Conservation (phyloP, 1,139 yeast genomes). For the Candida dubliniensis region DNA sequence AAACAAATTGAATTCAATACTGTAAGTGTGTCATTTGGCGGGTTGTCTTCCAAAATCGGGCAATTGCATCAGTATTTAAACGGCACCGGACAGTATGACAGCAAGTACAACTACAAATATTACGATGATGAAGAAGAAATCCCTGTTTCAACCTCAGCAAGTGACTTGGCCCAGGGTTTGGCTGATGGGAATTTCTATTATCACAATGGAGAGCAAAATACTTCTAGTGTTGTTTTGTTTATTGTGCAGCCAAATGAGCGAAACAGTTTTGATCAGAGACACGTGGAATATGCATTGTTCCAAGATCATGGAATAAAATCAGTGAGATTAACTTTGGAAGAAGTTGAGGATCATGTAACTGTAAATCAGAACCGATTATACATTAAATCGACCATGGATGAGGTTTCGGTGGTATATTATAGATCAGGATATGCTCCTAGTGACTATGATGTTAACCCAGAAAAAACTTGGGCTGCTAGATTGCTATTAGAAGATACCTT, state of each 20-base stretch:
- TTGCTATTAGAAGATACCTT: conserved; percentile 64
- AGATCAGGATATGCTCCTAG: conserved; percentile 86
- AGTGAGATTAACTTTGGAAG: conserved; percentile 65
- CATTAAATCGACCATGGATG: conserved; percentile 57
- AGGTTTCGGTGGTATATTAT: conserved; percentile 84
- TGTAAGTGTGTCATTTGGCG: conserved; percentile 93
- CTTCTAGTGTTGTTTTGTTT: conserved; percentile 61
- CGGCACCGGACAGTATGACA: conserved; percentile 52
- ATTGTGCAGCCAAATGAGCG: conserved; percentile 84
- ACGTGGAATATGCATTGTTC: conserved; percentile 70
- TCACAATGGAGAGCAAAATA: conserved; percentile 20
- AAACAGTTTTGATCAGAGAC: conserved; percentile 88
- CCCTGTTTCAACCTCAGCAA: conserved; percentile 67
- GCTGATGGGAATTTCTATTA: conserved; percentile 65
- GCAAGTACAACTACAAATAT: conserved; percentile 34
- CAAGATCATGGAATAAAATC: conserved; percentile 57
- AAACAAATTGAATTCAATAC: conserved; percentile 97
- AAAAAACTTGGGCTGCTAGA: conserved; percentile 75
- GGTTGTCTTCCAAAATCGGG: conserved; percentile 79
- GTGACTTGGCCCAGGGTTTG: conserved; percentile 66
- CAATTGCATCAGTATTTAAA: conserved; percentile 69
- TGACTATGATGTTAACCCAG: conserved; percentile 57
- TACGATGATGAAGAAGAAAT: conserved; percentile 47
- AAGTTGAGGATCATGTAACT: conserved; percentile 47
- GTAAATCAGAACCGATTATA: conserved; percentile 47